Base-by-base conservation (phyloP, 1,284 basidiomycete genomes). In the Tremellales sp. region DNA sequence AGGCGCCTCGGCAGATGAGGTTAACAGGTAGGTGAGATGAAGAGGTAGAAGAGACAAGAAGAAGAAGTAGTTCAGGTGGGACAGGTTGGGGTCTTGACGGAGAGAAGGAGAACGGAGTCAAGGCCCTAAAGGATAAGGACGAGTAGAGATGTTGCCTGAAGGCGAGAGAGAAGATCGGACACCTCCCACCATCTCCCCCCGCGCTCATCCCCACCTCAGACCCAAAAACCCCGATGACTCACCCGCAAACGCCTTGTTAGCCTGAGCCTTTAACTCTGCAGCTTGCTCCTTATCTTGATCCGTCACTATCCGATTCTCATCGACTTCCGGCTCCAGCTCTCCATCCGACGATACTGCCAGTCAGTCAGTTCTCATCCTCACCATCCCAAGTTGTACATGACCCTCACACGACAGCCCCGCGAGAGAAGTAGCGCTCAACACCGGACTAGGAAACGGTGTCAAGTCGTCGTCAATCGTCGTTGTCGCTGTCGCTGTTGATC, bases 231-330 rank as follows among this genome's bases (percentile, higher is more conserved):
- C 24, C 23, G 13, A 25, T 26, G 52, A 60, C 80, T 68, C 73
- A 88, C 88, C 76, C 26, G 77, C 76, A 68, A 94, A 97, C 3
- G 88, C 86, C 63, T 85, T 84, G 76, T 96, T 96, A 11, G 91
- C 92, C 57, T 86, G 79, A 7, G 78, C 80, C 74, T 96, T 97
- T 51, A 93, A 68, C 60, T 78, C 79, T 7, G 80, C 73, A 4
- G 89, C 87, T 62, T 82, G 79, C 33, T 78, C 78, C 64, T 77
- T 82, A 57, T 87, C 85, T 54, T 83, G 79, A 40, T 86, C 84
- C 1, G 86, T 82, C 48, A 88, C 58, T 24, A 70, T 62, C 51
- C 70, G 63, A 23, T 66, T 46, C 40, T 67, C 64, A 48, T 73
- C 69, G 7, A 73, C 58, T 40, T 73, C 69, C 12, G 58, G 52